phyloP scores from a whole-genome alignment of 306 rosid genomes.

The Casuarina equisetifolia region DNA sequence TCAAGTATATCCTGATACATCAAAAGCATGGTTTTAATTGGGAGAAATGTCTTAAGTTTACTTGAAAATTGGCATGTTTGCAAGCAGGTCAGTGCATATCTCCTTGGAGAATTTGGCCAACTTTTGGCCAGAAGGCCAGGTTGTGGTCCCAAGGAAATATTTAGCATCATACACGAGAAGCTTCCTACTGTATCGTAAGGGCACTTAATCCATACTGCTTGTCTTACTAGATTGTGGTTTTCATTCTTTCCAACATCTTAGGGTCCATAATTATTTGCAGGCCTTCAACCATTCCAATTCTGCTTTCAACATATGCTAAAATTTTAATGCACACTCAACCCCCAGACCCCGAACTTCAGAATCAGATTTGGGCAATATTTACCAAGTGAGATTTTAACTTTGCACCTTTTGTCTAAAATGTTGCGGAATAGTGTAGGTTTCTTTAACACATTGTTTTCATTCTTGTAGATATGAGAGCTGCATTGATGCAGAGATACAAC shows the following conservation, averaged over 20 bases:
- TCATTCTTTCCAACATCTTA: slow-evolving; percentile 29
- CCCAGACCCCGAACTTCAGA: slow-evolving; percentile 94
- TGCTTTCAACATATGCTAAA: slow-evolving; percentile 95
- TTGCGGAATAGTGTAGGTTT: slow-evolving; percentile 23
- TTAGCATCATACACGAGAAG: slow-evolving; percentile 88
- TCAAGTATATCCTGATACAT: slow-evolving; percentile 21
- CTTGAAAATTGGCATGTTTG: slow-evolving; percentile 32
- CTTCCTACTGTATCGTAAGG: slow-evolving; percentile 96
- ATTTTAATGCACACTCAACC: slow-evolving; percentile 97
- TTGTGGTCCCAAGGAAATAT: slow-evolving; percentile 83
- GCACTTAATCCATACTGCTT: slow-evolving; percentile 22
- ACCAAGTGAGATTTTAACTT: slow-evolving; percentile 70
- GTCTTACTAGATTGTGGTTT: not conserved
- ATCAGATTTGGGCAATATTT: slow-evolving; percentile 92
- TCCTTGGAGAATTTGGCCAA: slow-evolving; percentile 98
- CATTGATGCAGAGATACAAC: slow-evolving; percentile 98
- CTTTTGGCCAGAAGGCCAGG: slow-evolving; percentile 93
- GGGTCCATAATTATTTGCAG: slow-evolving; percentile 52
- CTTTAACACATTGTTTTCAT: slow-evolving; percentile 32
- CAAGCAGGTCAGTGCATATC: slow-evolving; percentile 92
- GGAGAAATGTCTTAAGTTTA: not conserved
- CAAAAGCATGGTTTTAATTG: slow-evolving; percentile 7
- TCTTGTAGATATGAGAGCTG: slow-evolving; percentile 88
- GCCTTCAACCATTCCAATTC: slow-evolving; percentile 81
- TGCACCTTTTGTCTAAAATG: slow-evolving; percentile 22